These are phyloP conservation scores for Trichomonas gallinae DNA, from an alignment of 208 protist genomes.

Conservation along the genomic window DNA sequence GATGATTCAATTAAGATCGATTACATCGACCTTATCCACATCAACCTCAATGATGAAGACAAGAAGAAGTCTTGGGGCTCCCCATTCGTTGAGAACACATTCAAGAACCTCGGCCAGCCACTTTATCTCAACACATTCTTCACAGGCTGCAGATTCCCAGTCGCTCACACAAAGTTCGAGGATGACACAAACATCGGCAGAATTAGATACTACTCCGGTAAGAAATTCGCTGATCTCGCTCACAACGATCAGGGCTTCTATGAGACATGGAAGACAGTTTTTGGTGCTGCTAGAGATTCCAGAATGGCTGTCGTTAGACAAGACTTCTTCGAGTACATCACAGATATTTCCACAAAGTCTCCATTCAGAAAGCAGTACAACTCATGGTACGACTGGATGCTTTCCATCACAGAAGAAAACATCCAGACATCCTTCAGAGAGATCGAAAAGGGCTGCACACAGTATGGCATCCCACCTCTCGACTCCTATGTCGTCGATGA, in stretches of 20 bases:
- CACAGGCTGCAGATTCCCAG: background rate
- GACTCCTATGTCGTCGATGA: background rate
- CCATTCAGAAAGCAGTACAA: slow-evolving; percentile 8
- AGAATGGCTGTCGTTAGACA: background rate
- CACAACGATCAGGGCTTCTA: background rate
- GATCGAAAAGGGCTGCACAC: background rate
- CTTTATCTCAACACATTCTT: background rate
- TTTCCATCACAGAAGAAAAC: background rate
- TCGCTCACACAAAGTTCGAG: background rate
- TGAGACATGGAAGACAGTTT: background rate
- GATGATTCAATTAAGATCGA: background rate
- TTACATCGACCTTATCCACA: background rate
- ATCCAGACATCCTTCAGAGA: background rate
- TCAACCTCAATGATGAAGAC: background rate
- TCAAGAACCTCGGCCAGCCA: background rate
- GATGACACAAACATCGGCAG: background rate
- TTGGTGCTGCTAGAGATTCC: background rate
- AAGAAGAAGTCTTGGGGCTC: background rate
- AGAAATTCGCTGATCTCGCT: background rate
- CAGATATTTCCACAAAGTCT: background rate
- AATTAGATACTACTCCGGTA: background rate
- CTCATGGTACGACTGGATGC: slow-evolving; percentile 1
- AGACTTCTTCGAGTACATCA: background rate
- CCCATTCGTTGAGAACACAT: background rate
- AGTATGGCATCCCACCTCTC: background rate